These are phyloP conservation scores for Nemania serpens DNA, from an alignment of 2,329 filamentous ascomycete genomes.

Conservation along the genomic window DNA sequence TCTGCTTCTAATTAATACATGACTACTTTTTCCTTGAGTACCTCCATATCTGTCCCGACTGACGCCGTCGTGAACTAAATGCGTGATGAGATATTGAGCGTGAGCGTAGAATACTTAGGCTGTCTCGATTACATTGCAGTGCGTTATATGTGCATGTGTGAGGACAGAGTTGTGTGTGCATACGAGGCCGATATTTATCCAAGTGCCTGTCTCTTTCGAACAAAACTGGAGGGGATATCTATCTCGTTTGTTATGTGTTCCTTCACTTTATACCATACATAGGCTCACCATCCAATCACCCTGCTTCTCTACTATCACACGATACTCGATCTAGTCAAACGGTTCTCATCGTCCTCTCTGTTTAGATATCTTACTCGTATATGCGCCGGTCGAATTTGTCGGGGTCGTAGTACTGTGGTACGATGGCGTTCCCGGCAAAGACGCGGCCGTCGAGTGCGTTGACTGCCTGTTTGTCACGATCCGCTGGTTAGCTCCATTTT, in stretches of 20 bases:
- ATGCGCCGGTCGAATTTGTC: slow-evolving; percentile 79
- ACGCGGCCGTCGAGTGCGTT: slow-evolving; percentile 85
- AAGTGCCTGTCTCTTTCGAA: slow-evolving; percentile 15
- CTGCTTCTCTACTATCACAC: no score
- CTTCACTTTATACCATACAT: neutral
- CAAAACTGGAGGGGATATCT: neutral
- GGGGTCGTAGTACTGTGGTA: slow-evolving; percentile 79
- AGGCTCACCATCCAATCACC: neutral
- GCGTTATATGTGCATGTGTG: no score
- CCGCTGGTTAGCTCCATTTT: neutral
- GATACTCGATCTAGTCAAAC: no score
- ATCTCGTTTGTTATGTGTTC: neutral
- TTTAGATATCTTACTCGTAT: slow-evolving; percentile 44
- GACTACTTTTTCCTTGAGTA: slow-evolving; percentile 16
- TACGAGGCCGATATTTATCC: no score
- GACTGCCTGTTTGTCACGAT: slow-evolving; percentile 65
- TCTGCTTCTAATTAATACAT: slow-evolving; percentile 25
- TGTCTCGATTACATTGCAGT: no score
- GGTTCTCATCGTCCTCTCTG: neutral
- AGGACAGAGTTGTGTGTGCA: no score
- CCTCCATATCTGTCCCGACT: no score
- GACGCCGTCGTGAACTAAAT: no score
- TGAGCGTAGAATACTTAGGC: no score
- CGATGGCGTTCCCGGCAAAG: slow-evolving; percentile 85
- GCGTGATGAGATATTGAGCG: no score